Evolutionary conservation across 495 filamentous ascomycete genomes (phyloP), one percentile per base, ranked within the genome.

Genomic region (Daldinia decipiens): DNA sequence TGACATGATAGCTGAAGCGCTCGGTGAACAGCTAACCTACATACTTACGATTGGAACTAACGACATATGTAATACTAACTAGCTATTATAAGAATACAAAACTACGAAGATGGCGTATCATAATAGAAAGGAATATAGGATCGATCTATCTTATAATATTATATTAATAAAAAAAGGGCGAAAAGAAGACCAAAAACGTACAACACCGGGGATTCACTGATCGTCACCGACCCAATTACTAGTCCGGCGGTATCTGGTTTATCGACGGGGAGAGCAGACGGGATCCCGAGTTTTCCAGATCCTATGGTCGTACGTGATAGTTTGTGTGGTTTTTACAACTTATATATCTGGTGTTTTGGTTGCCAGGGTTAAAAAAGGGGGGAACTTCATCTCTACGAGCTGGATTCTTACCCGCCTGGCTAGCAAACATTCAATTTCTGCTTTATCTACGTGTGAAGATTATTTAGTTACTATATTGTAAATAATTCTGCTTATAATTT

Each of bases 171-270:
- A 19, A 45, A 3, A 9, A 2, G 21, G 21, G 21, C 1, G 26
- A 19, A 62, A 60, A 47, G 27, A 32, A 54, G 21, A 31, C 0
- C 51, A 74, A 76, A 79, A 79, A 80, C 77, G 77, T 82, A 80
- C 80, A 79, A 79, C 79, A 82, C 77, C 74, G 59, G 72, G 80
- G 67, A 78, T 80, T 82, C 78, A 73, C 80, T 75, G 77, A 74
- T 84, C 74, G 77, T 82, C 82, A 82, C 79, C 81, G 75, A 83
- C 79, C 77, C 76, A 76, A 82, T 74, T 82, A 81, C 81, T 81
- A 73, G 70, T 80, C 76, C 67, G 70, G 68, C 77, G 63, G 68
- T 77, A 67, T 56, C 61, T 66, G 47, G 73, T 68, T 81, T 78
- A 75, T 74, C 75, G 77, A 79, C 45, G 79, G 80, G 80, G 74